These are phyloP conservation scores for Suillus subaureus DNA, from an alignment of 768 basidiomycete species.

Conservation along the genomic window DNA sequence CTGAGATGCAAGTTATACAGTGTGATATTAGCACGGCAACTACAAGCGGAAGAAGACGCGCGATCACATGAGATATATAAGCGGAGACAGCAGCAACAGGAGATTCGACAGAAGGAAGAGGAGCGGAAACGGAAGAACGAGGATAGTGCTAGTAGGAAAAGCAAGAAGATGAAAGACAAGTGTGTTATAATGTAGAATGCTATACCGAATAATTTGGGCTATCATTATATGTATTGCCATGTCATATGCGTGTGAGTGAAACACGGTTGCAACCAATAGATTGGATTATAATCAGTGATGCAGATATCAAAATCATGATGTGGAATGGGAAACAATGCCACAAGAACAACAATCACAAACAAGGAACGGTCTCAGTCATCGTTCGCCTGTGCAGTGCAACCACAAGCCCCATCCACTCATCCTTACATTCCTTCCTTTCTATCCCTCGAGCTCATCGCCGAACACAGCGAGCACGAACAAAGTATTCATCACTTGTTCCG, in stretches of 20 bases:
- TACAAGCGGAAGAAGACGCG: slow-evolving; percentile 82
- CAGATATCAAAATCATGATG: neutral
- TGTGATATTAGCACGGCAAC: slow-evolving; percentile 66
- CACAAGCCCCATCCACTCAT: slow-evolving; percentile 24
- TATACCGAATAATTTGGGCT: neutral
- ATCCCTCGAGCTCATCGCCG: slow-evolving; percentile 5
- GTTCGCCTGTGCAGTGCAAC: slow-evolving; percentile 27
- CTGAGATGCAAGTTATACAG: slow-evolving; percentile 36
- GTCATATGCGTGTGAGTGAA: slow-evolving; percentile 1
- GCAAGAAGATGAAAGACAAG: slow-evolving; percentile 45
- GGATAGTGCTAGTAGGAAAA: slow-evolving; percentile 32
- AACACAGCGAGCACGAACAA: slow-evolving; percentile 5
- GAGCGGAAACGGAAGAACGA: slow-evolving; percentile 29
- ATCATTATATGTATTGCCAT: neutral
- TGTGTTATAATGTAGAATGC: slow-evolving; percentile 58
- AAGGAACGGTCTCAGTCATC: slow-evolving; percentile 35
- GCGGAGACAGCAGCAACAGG: slow-evolving; percentile 31
- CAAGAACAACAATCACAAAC: slow-evolving; percentile 30
- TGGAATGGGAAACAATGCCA: slow-evolving; percentile 20
- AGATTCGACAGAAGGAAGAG: slow-evolving; percentile 7
- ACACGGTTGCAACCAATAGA: neutral
- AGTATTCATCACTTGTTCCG: slow-evolving; percentile 16
- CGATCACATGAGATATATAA: slow-evolving; percentile 43
- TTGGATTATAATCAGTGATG: neutral
- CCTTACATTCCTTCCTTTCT: slow-evolving; percentile 15